Conservation (phyloP, 768 basidiomycete genomes). For the Tylopilus sp. region DNA sequence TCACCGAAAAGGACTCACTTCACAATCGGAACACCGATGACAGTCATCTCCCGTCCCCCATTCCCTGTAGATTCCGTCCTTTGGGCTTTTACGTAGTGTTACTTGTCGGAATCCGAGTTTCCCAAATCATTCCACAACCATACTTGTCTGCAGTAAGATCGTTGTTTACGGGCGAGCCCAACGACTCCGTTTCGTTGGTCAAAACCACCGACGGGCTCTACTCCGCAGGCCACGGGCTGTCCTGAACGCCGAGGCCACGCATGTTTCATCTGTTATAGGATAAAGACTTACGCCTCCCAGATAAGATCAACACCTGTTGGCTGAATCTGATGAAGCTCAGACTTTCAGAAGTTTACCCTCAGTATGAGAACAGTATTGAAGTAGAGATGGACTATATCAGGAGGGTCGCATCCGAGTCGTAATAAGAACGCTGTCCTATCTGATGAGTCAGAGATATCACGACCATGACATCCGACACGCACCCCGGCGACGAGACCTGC, state of each 20-base stretch:
- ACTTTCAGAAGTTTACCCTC: too few relatives aligned
- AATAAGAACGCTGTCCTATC: too few relatives aligned
- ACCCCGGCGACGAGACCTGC: too few relatives aligned
- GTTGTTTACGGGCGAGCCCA: too few relatives aligned
- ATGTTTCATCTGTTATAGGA: background rate
- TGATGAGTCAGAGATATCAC: too few relatives aligned
- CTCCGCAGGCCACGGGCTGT: background rate
- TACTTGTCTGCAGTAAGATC: too few relatives aligned
- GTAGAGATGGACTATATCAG: too few relatives aligned
- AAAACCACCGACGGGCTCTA: background rate
- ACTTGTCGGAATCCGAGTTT: background rate
- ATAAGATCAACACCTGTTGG: background rate
- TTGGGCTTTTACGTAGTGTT: background rate
- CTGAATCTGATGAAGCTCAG: background rate
- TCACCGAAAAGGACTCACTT: background rate
- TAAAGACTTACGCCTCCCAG: background rate
- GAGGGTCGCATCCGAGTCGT: too few relatives aligned
- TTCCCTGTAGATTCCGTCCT: background rate
- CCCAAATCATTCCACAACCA: background rate
- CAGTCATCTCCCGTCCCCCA: background rate
- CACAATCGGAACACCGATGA: background rate
- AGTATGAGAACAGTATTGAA: too few relatives aligned
- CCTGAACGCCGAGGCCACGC: background rate
- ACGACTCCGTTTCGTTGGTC: background rate
- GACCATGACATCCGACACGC: too few relatives aligned